These are phyloP conservation scores for Hibiscus trionum DNA, from an alignment of 345 rosid species.

Conservation along the genomic window DNA sequence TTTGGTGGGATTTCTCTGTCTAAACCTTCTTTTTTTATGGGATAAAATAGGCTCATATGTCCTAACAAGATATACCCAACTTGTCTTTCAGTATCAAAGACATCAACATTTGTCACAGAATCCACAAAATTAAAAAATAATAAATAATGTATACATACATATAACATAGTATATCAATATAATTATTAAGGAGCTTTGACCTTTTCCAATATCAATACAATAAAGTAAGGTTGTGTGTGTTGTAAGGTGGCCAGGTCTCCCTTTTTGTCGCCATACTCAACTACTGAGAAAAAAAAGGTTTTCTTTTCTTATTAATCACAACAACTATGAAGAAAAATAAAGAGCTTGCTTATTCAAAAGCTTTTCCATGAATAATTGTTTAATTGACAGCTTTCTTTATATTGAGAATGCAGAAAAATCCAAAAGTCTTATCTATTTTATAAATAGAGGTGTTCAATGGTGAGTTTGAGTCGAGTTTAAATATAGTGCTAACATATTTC, in stretches of 20 bases:
- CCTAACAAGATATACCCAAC: conserved; percentile 19
- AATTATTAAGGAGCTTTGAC: conserved; percentile 14
- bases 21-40: conserved; percentile 13
- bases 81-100: conserved; percentile 33
- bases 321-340: conserved; percentile 2
- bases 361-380: conserved; percentile 11
- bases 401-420: conserved; percentile 26
- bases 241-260: conserved; percentile 19
- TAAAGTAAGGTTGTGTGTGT: neutral
- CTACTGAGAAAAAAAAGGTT: neutral
- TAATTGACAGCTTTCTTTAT: conserved; percentile 17
- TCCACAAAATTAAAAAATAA: conserved; percentile 15
- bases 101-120: conserved; percentile 40
- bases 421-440: conserved; percentile 12
- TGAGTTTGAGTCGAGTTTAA: too few species aligned
- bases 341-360: conserved; percentile 8
- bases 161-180: neutral
- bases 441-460: too few species aligned
- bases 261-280: conserved; percentile 28
- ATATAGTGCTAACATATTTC: too few species aligned
- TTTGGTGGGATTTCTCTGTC: conserved; percentile 38
- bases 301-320: conserved; percentile 7
- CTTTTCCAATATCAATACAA: conserved; percentile 23
- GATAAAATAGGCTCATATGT: neutral
- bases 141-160: neutral